Conservation (phyloP, 345 rosid species). For the Nephelium lappaceum region DNA sequence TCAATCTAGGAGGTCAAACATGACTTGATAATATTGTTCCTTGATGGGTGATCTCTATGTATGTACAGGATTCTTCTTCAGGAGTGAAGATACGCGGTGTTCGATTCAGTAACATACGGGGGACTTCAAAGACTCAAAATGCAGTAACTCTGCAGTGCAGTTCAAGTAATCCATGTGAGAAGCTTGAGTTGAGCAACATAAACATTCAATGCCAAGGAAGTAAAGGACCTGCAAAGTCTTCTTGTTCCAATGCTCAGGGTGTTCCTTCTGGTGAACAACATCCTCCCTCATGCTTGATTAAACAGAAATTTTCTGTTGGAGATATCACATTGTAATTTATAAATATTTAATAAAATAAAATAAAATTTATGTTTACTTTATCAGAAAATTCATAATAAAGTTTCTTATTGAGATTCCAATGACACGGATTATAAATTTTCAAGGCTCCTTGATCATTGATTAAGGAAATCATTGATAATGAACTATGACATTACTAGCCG, state of each 20-base stretch:
- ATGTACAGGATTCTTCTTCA: not conserved
- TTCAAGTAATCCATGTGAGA: not conserved
- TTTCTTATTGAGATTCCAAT: no score
- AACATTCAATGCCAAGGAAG: not conserved
- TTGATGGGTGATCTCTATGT: not conserved
- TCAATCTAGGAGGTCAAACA: no score
- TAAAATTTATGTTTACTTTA: no score
- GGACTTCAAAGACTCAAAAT: not conserved
- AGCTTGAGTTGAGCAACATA: not conserved
- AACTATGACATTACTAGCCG: no score
- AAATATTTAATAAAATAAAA: no score
- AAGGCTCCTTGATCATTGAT: no score
- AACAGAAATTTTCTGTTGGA: not conserved
- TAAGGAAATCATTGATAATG: no score
- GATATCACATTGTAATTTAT: no score
- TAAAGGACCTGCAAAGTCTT: conserved; percentile 5
- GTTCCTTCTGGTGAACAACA: conserved; percentile 12
- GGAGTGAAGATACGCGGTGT: not conserved
- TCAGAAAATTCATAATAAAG: no score
- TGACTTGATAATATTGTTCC: no score
- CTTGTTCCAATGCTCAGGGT: conserved; percentile 13
- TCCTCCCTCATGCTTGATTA: conserved; percentile 25
- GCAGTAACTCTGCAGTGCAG: not conserved
- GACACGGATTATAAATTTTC: no score
- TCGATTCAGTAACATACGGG: not conserved